Percentiles rank a stretch among this genome's conserved stretches.
Conservation (phyloP, 345 rosid genomes). For the Eucalyptus regnans region DNA sequence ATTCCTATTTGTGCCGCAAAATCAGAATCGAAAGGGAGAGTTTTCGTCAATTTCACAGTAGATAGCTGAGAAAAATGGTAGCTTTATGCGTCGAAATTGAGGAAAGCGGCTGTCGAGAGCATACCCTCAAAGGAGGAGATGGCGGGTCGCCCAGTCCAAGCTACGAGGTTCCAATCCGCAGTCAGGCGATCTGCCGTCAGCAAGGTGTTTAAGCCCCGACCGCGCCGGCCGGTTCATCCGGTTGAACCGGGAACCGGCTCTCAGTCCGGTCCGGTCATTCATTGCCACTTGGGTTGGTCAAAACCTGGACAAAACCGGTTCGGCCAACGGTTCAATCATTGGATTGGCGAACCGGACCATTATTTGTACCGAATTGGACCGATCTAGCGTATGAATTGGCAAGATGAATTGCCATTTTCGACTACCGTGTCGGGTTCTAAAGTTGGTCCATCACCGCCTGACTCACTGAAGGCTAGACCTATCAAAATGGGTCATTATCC, state of each 20-base stretch:
- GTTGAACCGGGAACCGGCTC: neutral
- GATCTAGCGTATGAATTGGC: neutral
- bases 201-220: neutral
- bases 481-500: too few species aligned
- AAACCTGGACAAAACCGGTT: too few species aligned
- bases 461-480: neutral
- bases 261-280: neutral
- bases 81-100: neutral
- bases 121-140: neutral
- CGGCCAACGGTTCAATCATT: too few species aligned
- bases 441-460: accelerated
- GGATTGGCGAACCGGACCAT: too few species aligned
- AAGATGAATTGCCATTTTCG: neutral
- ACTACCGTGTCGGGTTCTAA: neutral
- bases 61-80: neutral
- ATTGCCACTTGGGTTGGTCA: neutral
- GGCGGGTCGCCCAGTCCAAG: neutral
- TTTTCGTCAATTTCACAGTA: neutral
- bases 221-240: accelerated
- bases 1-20: neutral
- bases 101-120: neutral
- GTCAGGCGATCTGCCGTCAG: neutral
- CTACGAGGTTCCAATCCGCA: neutral
- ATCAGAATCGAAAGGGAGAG: neutral
- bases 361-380: too few species aligned